Evolutionary conservation across 2,329 filamentous ascomycete species (phyloP).

Genomic region (Clarireedia paspali): DNA sequence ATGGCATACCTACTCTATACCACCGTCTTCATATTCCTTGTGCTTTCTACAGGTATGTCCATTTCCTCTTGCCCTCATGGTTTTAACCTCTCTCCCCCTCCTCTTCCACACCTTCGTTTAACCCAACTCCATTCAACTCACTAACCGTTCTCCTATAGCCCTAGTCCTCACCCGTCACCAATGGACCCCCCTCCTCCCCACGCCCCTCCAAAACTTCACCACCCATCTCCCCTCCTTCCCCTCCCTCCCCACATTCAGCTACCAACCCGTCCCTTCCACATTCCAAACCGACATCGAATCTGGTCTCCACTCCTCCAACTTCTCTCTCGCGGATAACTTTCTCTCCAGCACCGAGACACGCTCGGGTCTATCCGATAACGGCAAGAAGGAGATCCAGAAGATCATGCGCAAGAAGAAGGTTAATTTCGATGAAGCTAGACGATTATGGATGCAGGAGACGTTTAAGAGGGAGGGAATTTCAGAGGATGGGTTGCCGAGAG

Average conservation of each 20-base stretch:
- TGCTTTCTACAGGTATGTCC: conserved; percentile 59
- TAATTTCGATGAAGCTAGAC: conserved; percentile 83
- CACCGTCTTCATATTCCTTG: conserved; percentile 62
- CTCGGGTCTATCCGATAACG: conserved; percentile 70
- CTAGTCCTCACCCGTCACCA: conserved; percentile 73
- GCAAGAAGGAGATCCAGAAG: conserved; percentile 73
- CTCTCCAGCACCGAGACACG: conserved; percentile 64
- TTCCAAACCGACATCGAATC: conserved; percentile 84
- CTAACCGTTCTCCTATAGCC: conserved; percentile 33
- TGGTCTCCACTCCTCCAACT: conserved; percentile 74
- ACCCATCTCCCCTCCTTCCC: conserved; percentile 48
- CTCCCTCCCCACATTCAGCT: conserved; percentile 55
- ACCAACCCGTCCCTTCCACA: conserved; percentile 66
- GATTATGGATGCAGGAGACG: conserved; percentile 75
- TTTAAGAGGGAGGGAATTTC: conserved; percentile 87
- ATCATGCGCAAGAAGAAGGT: conserved; percentile 86
- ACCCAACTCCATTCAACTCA: conserved; percentile 3
- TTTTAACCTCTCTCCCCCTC: too few relatives aligned
- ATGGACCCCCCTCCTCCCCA: conserved; percentile 61
- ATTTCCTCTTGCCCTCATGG: conserved; percentile 5
- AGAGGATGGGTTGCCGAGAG: conserved; percentile 75
- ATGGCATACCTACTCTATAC: conserved; percentile 72
- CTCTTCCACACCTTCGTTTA: conserved; percentile 1
- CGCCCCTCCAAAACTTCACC: neutral
- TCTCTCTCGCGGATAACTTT: conserved; percentile 77